These are phyloP conservation scores for Fomitopsis palustris DNA, from an alignment of 1,284 basidiomycete species.

Conservation along the genomic window DNA sequence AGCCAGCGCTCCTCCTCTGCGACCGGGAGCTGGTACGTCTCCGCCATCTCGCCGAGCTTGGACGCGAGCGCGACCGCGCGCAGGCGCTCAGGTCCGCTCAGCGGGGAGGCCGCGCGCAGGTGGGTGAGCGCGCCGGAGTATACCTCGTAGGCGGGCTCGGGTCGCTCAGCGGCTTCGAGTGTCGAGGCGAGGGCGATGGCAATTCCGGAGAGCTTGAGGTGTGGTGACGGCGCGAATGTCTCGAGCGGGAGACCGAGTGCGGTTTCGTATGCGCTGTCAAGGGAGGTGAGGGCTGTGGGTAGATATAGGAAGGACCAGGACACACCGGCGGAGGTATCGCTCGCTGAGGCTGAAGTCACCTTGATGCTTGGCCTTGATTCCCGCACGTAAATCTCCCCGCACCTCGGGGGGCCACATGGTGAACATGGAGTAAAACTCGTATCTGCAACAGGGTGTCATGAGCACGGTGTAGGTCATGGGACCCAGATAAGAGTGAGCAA, in stretches of 20 bases:
- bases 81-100: slow-evolving; percentile 46
- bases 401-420: slow-evolving; percentile 66
- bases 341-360: slow-evolving; percentile 56
- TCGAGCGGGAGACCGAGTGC: slow-evolving; percentile 48
- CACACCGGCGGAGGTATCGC: slow-evolving; percentile 53
- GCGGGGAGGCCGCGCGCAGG: slow-evolving; percentile 17
- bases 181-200: slow-evolving; percentile 61
- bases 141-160: slow-evolving; percentile 48
- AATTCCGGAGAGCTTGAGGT: slow-evolving; percentile 72
- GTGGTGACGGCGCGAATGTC: slow-evolving; percentile 46
- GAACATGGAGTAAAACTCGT: slow-evolving; percentile 57
- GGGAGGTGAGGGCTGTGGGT: neutral
- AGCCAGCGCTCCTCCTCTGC: slow-evolving; percentile 59
- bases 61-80: slow-evolving; percentile 62
- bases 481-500: too few relatives aligned
- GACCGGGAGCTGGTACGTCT: slow-evolving; percentile 32
- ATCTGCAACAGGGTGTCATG: slow-evolving; percentile 37
- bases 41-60: slow-evolving; percentile 61
- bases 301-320: slow-evolving; percentile 1
- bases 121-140: slow-evolving; percentile 42
- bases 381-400: slow-evolving; percentile 59
- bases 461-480: neutral
- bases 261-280: slow-evolving; percentile 57
- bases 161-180: slow-evolving; percentile 45
- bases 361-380: slow-evolving; percentile 59